phyloP scores from a whole-genome alignment of 257 asterid species.

The Petrea volubilis region DNA sequence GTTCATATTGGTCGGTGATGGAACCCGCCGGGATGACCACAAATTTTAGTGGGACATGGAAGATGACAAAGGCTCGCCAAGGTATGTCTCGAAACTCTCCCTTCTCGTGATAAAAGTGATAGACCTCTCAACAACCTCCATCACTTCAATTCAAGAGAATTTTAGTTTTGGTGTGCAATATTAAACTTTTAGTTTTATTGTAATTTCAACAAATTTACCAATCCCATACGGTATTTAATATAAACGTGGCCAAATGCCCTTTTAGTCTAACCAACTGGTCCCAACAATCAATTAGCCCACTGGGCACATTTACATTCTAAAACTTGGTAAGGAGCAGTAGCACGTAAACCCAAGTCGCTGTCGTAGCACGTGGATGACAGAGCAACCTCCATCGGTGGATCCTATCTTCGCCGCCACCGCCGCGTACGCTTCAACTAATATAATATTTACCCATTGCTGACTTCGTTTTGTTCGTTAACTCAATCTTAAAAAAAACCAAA shows the following conservation, averaged over 20 bases:
- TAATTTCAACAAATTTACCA: no score
- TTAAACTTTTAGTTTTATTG: no score
- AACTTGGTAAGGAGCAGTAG: background rate
- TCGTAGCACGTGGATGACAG: conserved; percentile 24
- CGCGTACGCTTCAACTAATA: background rate
- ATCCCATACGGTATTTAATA: no score
- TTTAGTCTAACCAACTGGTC: no score
- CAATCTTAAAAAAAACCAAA: no score
- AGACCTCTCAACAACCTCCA: background rate
- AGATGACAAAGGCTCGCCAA: conserved; percentile 24
- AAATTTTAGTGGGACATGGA: conserved; percentile 33
- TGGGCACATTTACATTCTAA: no score
- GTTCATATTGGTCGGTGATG: background rate
- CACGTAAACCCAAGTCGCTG: background rate
- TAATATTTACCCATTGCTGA: no score
- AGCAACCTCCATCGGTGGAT: conserved; percentile 4
- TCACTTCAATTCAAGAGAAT: no score
- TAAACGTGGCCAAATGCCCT: no score
- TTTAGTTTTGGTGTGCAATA: no score
- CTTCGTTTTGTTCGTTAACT: no score
- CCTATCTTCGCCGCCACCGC: conserved; percentile 6
- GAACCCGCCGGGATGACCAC: conserved; percentile 22
- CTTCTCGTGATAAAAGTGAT: background rate
- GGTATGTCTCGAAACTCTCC: background rate
- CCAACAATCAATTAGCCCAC: no score